Conservation (phyloP, 352 stramenopile species). For the Pythium pectinolyticum region DNA sequence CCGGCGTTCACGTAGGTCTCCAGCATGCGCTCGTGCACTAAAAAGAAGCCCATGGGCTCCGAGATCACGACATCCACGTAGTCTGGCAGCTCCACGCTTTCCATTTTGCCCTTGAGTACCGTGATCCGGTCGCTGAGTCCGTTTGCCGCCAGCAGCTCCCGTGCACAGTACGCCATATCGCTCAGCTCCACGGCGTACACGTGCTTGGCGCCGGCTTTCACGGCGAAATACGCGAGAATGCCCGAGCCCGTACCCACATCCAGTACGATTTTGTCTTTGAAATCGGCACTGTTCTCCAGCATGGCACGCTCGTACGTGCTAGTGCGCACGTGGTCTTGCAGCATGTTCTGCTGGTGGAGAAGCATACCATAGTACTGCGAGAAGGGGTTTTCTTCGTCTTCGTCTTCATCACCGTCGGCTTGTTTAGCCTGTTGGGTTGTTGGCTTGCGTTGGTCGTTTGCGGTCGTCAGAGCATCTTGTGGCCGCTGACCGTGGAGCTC, state of each 20-base stretch:
- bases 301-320: constrained; percentile 98
- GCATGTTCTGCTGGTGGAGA: constrained; percentile 99
- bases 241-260: constrained; percentile 99
- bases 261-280: constrained; percentile 97
- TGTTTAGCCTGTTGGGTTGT: not conserved
- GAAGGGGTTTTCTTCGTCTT: constrained; percentile 87
- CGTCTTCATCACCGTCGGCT: constrained; percentile 3
- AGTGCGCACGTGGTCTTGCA: constrained; percentile 99
- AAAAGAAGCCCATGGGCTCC: constrained; percentile 99
- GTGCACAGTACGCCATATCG: constrained; percentile 97
- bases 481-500: constrained; percentile 16
- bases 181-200: constrained; percentile 96
- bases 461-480: not conserved
- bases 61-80: constrained; percentile 99
- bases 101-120: constrained; percentile 97
- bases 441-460: not conserved
- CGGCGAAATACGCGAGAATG: constrained; percentile 98
- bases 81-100: constrained; percentile 95
- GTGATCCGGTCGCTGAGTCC: constrained; percentile 94
- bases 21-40: constrained; percentile 99
- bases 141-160: constrained; percentile 94
- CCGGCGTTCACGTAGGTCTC: constrained; percentile 96
- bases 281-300: constrained; percentile 94
- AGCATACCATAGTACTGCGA: constrained; percentile 95
- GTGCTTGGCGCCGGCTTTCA: constrained; percentile 96